Conservation (phyloP, 2,329 filamentous ascomycete genomes). For the Fusarium illudens region DNA sequence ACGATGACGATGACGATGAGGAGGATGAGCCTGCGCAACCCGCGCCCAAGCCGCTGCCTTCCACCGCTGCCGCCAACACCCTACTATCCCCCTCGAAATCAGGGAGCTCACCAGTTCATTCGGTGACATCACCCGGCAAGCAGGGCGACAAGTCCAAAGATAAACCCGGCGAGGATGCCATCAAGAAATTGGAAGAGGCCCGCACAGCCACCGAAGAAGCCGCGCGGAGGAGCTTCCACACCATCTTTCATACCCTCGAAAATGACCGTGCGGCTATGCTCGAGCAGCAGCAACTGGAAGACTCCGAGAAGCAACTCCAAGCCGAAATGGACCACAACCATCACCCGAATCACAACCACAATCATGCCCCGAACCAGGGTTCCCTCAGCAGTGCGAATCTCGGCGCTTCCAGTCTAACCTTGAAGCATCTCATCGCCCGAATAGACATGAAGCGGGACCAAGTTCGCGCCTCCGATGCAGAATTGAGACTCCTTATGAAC, state of each 20-base stretch:
- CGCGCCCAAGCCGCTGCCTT: slow-evolving; percentile 61
- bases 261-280: slow-evolving; percentile 96
- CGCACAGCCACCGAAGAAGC: slow-evolving; percentile 91
- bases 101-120: slow-evolving; percentile 71
- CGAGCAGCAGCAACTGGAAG: slow-evolving; percentile 95
- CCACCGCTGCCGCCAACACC: slow-evolving; percentile 61
- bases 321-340: slow-evolving; percentile 85
- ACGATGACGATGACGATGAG: slow-evolving; percentile 82
- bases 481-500: slow-evolving; percentile 91
- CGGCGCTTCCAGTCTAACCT: slow-evolving; percentile 91
- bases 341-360: slow-evolving; percentile 59
- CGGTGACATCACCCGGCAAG: slow-evolving; percentile 68
- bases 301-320: slow-evolving; percentile 94
- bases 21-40: slow-evolving; percentile 63
- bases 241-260: slow-evolving; percentile 93
- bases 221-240: slow-evolving; percentile 89
- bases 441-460: slow-evolving; percentile 93
- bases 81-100: slow-evolving; percentile 76
- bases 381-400: slow-evolving; percentile 93
- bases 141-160: slow-evolving; percentile 64
- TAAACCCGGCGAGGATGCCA: slow-evolving; percentile 84
- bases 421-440: slow-evolving; percentile 95
- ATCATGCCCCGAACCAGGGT: slow-evolving; percentile 75
- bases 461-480: slow-evolving; percentile 91
- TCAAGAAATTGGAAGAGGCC: slow-evolving; percentile 91